A percentile compares a stretch with the other conserved stretches of the same genome.
Evolutionary conservation across 2,329 filamentous ascomycete genomes (phyloP).

Genomic region (Dryadomyces quercivorus): DNA sequence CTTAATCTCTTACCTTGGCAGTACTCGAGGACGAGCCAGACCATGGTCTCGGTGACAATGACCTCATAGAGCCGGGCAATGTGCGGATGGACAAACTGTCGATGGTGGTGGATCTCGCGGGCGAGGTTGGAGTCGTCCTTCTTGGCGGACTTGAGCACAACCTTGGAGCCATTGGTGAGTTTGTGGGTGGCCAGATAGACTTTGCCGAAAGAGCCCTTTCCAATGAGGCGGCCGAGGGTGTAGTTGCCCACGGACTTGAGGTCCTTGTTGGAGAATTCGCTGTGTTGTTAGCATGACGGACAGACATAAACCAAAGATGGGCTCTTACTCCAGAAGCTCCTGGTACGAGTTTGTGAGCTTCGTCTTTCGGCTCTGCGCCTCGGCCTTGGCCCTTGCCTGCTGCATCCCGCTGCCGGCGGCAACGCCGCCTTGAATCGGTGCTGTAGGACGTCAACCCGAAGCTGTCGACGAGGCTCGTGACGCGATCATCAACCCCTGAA

Average conservation of each 20-base stretch:
- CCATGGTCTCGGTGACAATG: conserved; percentile 86
- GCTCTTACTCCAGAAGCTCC: conserved; percentile 87
- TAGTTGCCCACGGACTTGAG: conserved; percentile 93
- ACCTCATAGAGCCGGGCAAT: conserved; percentile 96
- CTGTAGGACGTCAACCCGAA: not conserved
- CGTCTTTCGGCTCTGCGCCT: conserved; percentile 48
- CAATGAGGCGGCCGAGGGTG: conserved; percentile 78
- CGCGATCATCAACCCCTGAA: not conserved
- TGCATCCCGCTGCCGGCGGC: conserved; percentile 32
- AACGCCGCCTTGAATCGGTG: not conserved
- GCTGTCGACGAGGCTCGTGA: not conserved
- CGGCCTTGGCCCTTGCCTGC: conserved; percentile 42
- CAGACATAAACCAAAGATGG: too few species aligned
- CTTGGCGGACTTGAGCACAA: conserved; percentile 94
- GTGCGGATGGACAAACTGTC: conserved; percentile 94
- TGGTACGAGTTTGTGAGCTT: conserved; percentile 95
- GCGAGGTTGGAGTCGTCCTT: conserved; percentile 93
- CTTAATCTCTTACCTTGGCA: conserved; percentile 79
- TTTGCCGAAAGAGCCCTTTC: conserved; percentile 96
- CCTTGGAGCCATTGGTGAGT: conserved; percentile 96
- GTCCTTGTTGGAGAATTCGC: conserved; percentile 88
- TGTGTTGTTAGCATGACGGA: too few species aligned
- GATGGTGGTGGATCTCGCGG: conserved; percentile 95
- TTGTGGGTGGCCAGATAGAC: conserved; percentile 95
- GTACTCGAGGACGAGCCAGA: conserved; percentile 96